phyloP scores from a whole-genome alignment of 257 asterid species.

The Capsicum baccatum region DNA sequence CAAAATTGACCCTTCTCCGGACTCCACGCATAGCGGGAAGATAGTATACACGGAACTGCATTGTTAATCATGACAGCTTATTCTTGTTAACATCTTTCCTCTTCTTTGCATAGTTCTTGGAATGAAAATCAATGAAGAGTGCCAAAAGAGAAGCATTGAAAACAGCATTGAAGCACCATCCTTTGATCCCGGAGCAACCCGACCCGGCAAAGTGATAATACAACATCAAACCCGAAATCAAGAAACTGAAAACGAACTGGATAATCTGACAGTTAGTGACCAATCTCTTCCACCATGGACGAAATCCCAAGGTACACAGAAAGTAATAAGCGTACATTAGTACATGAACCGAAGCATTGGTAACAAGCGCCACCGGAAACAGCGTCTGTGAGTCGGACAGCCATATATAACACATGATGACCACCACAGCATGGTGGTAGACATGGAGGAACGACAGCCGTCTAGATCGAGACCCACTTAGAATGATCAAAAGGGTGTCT shows the following conservation, averaged over 20 bases:
- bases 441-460: slow-evolving; percentile 91
- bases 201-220: slow-evolving; percentile 61
- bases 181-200: slow-evolving; percentile 85
- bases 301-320: slow-evolving; percentile 61
- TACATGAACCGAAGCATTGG: slow-evolving; percentile 89
- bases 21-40: too few relatives aligned
- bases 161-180: slow-evolving; percentile 90
- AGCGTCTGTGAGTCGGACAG: slow-evolving; percentile 70
- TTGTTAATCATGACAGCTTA: slow-evolving; percentile 36
- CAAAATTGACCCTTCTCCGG: background rate
- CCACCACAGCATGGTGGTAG: slow-evolving; percentile 88
- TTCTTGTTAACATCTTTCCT: slow-evolving; percentile 36
- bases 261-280: slow-evolving; percentile 81
- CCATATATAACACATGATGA: slow-evolving; percentile 85
- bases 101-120: slow-evolving; percentile 63
- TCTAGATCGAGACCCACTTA: slow-evolving; percentile 54
- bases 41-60: background rate
- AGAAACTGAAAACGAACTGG: slow-evolving; percentile 81
- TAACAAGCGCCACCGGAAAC: slow-evolving; percentile 87
- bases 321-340: slow-evolving; percentile 87
- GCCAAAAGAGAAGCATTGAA: slow-evolving; percentile 80
- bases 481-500: slow-evolving; percentile 70
- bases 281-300: slow-evolving; percentile 88
- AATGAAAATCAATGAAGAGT: slow-evolving; percentile 69
- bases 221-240: slow-evolving; percentile 78